Evolutionary conservation across 2,329 filamentous ascomycete genomes (phyloP).

Genomic region (Akanthomyces uredinophilus): DNA sequence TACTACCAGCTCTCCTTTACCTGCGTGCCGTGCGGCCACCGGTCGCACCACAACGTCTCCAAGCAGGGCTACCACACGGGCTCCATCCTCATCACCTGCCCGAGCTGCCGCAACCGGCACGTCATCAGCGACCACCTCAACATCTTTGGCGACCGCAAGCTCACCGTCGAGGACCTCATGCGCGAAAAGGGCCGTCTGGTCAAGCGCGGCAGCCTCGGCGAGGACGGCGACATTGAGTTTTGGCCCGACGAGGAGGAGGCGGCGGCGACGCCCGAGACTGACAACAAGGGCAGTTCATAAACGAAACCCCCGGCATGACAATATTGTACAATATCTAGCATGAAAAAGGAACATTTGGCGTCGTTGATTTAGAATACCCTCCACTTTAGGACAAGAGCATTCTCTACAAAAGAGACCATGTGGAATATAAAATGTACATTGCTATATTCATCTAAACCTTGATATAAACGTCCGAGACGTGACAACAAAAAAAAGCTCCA

Average conservation of each 20-base stretch:
- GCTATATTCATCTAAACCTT: slow-evolving; percentile 1
- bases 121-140: slow-evolving; percentile 84
- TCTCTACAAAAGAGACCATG: background rate
- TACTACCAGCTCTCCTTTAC: slow-evolving; percentile 89
- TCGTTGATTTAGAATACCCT: slow-evolving; percentile 9
- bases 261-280: slow-evolving; percentile 22
- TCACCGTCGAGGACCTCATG: slow-evolving; percentile 75
- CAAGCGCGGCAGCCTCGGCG: slow-evolving; percentile 64
- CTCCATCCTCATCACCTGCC: slow-evolving; percentile 83
- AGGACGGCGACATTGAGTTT: slow-evolving; percentile 85
- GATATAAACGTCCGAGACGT: background rate
- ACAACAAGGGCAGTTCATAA: slow-evolving; percentile 16
- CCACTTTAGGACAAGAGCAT: background rate
- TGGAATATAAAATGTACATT: background rate
- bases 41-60: slow-evolving; percentile 79
- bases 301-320: no score
- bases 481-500: background rate
- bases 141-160: slow-evolving; percentile 65
- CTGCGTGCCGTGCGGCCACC: slow-evolving; percentile 75
- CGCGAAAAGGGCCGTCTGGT: slow-evolving; percentile 68
- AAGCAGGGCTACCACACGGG: slow-evolving; percentile 95
- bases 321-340: background rate
- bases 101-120: slow-evolving; percentile 79
- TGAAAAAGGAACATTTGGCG: background rate
- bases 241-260: slow-evolving; percentile 64